phyloP scores from a whole-genome alignment of 73 alveolate species.

The Blepharisma stoltei region DNA sequence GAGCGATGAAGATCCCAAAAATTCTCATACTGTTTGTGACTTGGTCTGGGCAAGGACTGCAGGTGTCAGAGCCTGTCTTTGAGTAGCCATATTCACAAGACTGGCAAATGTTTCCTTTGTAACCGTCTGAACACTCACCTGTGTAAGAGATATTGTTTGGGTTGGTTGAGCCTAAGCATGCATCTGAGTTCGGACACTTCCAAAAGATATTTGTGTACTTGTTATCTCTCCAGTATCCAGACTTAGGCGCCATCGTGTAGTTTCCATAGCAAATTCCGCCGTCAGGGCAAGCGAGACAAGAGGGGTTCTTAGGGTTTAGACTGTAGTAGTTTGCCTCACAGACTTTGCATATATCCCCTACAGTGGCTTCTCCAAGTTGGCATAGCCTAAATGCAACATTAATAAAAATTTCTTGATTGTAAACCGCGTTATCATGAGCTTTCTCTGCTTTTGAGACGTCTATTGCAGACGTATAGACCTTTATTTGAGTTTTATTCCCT shows the following conservation, averaged over 20 bases:
- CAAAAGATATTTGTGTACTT: constrained; percentile 19
- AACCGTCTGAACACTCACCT: constrained; percentile 48
- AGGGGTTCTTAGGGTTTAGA: not conserved
- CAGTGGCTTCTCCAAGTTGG: not conserved
- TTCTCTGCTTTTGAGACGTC: not conserved
- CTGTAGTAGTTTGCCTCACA: not conserved
- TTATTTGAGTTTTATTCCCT: not conserved
- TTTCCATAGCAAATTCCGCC: constrained; percentile 53
- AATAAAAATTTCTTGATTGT: not conserved
- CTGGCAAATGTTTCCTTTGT: constrained; percentile 49
- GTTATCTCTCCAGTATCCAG: constrained; percentile 45
- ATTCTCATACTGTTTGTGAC: not conserved
- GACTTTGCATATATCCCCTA: not conserved
- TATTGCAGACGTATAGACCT: not conserved
- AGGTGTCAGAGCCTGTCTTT: not conserved
- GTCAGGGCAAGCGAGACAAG: constrained; percentile 16
- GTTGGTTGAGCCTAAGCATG: constrained; percentile 39
- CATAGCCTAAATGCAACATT: not conserved
- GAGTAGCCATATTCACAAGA: constrained; percentile 48
- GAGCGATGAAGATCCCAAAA: not conserved
- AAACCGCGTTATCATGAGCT: not conserved
- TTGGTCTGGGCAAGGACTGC: constrained; percentile 41
- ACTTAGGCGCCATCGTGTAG: constrained; percentile 35
- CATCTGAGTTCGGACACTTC: constrained; percentile 25
- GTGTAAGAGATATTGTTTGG: constrained; percentile 26